Base-by-base conservation (phyloP, 2,329 filamentous ascomycete genomes). In the Xylaria arbuscula region DNA sequence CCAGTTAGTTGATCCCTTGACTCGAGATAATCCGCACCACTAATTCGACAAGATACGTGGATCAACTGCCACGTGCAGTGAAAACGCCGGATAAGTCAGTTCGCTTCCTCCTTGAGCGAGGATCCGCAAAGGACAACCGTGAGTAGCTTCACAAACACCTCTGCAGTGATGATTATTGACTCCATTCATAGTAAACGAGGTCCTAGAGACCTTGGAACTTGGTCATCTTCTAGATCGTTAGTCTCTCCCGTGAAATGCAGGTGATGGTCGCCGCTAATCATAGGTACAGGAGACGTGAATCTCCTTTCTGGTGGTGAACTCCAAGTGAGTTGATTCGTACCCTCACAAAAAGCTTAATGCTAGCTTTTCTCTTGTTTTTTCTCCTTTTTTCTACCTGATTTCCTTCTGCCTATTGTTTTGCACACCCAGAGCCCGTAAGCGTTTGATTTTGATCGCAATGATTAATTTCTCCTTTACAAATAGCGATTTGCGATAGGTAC, bases 241-340 rank as follows among this genome's bases (percentile, higher is more conserved):
- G 67, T 59, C n/a, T 42, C 45, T 32, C 48, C 15, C 22, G 2
- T 57, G 17, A 1, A 13, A 47, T 54, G 28, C 32, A 17, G 24
- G 9, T 32, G 19, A 13, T 42, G 36, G 19, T 24, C n/a, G 15
- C 42, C 36, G 32, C 61, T 69, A 10, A 67, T 47, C 55, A 24
- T 45, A n/a, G 22, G 2, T 55, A 45, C 55, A 71, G 69, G 67
- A 40, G 95, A 98, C 72, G 92, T 99, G 75, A 90, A 88, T 75
- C 88, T 93, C 42, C 89, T 99, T 24, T 99, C 96, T 72, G 97
- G 96, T 88, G 96, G 96, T 87, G 97, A 99, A 83, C 88, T 99
- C 78, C 96, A 70, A 38, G 68, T 70, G 1, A 65, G 64, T 65
- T 17, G 2, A 42, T 45, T 36, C 32, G 3, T 5, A 28, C 19